phyloP scores from a whole-genome alignment of 2,329 filamentous ascomycete species.

The Westerdykella sp. region DNA sequence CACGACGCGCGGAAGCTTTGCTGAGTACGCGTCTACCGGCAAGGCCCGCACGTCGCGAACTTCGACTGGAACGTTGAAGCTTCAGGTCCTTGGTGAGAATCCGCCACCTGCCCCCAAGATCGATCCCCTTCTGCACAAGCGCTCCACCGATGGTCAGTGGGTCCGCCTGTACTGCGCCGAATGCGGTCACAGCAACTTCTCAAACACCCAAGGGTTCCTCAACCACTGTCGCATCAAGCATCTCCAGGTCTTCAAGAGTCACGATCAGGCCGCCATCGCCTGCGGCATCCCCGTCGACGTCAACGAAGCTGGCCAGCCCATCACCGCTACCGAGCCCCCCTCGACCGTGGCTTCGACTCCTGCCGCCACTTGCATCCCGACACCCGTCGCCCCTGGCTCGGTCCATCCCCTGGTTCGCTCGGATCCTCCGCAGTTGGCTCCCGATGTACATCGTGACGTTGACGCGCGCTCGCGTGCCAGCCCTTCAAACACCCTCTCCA shows the following conservation, averaged over 20 bases:
- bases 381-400: constrained; percentile 24
- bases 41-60: constrained; percentile 55
- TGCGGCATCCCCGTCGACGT: constrained; percentile 78
- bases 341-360: constrained; percentile 23
- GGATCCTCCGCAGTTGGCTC: constrained; percentile 21
- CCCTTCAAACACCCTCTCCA: constrained; percentile 8
- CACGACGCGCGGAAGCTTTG: constrained; percentile 69
- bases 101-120: constrained; percentile 54
- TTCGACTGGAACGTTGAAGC: constrained; percentile 47
- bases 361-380: constrained; percentile 22
- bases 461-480: constrained; percentile 13
- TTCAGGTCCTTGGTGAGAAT: constrained; percentile 38
- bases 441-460: constrained; percentile 29
- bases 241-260: constrained; percentile 86
- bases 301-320: constrained; percentile 45
- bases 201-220: constrained; percentile 97
- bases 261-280: constrained; percentile 84
- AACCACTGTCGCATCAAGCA: constrained; percentile 98
- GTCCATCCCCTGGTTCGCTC: constrained; percentile 32
- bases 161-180: constrained; percentile 86
- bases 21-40: constrained; percentile 46
- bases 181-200: constrained; percentile 86
- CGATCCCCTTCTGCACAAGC: constrained; percentile 76
- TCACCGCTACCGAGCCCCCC: constrained; percentile 28
- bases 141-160: constrained; percentile 71